Percentiles rank a stretch among this genome's conserved stretches.
These are phyloP conservation scores for Thalassiosira exigua DNA, from an alignment of 352 stramenopile genomes.

Conservation along the genomic window DNA sequence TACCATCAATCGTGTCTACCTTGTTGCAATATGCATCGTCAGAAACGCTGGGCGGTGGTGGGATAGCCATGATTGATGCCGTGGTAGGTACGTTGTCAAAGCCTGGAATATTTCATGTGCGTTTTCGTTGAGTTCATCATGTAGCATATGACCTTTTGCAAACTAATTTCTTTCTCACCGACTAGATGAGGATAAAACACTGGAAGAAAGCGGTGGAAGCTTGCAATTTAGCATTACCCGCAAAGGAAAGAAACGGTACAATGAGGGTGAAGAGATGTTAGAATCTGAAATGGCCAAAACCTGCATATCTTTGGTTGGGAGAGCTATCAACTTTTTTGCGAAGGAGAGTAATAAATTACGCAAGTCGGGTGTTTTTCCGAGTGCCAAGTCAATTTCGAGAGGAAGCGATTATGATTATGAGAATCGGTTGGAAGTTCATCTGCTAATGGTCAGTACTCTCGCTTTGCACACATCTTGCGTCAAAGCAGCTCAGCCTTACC, in stretches of 20 bases:
- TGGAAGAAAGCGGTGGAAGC: slow-evolving; percentile 13
- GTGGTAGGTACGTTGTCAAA: too few species aligned
- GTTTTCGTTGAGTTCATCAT: too few species aligned
- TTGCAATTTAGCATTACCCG: slow-evolving; percentile 19
- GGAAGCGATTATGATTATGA: slow-evolving; percentile 51
- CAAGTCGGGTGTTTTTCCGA: slow-evolving; percentile 8
- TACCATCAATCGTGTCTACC: slow-evolving; percentile 50
- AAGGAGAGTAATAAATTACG: slow-evolving; percentile 35
- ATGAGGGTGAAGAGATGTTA: slow-evolving; percentile 24
- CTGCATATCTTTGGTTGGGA: slow-evolving; percentile 44
- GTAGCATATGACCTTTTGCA: too few species aligned
- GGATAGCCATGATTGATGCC: slow-evolving; percentile 56
- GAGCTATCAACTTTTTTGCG: slow-evolving; percentile 45
- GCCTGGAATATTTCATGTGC: too few species aligned
- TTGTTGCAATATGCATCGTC: slow-evolving; percentile 55
- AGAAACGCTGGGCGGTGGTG: slow-evolving; percentile 51
- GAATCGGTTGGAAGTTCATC: slow-evolving; percentile 57
- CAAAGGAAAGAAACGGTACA: background rate
- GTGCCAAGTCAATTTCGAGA: slow-evolving; percentile 11
- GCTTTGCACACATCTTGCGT: too few species aligned
- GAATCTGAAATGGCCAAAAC: slow-evolving; percentile 38
- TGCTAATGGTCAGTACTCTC: too few species aligned
- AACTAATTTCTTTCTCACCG: too few species aligned
- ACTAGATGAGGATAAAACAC: slow-evolving; percentile 27
- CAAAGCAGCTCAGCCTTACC: too few species aligned